phyloP scores from a whole-genome alignment of 2,329 filamentous ascomycete genomes.

The Nannizziopsis barbatae region DNA sequence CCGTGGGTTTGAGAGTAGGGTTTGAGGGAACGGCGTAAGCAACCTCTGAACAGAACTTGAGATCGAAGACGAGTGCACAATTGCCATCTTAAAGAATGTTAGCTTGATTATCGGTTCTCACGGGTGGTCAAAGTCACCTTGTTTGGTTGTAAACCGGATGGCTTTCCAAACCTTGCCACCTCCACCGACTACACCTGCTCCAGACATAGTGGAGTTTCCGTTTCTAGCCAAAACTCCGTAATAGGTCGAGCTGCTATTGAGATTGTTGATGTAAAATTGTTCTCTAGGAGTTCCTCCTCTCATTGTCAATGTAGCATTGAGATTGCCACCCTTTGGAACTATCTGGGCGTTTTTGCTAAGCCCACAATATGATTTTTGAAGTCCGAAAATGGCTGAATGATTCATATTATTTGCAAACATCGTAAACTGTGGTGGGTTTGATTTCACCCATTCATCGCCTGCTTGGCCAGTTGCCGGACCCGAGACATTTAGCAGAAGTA shows the following conservation, averaged over 20 bases:
- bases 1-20: constrained; percentile 48
- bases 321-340: constrained; percentile 48
- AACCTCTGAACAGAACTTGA: constrained; percentile 79
- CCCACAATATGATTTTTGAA: constrained; percentile 75
- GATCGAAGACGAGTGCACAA: constrained; percentile 73
- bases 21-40: constrained; percentile 88
- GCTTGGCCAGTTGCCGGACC: constrained; percentile 44
- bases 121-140: constrained; percentile 41
- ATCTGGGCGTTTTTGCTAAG: constrained; percentile 56
- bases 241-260: constrained; percentile 64
- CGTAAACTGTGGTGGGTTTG: constrained; percentile 54
- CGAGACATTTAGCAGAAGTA: constrained; percentile 67
- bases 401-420: constrained; percentile 62
- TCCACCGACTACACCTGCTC: constrained; percentile 50
- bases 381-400: constrained; percentile 50
- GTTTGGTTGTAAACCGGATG: constrained; percentile 66
- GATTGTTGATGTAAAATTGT: constrained; percentile 70
- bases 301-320: constrained; percentile 55
- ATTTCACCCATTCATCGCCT: constrained; percentile 45
- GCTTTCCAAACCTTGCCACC: constrained; percentile 64
- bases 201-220: constrained; percentile 45
- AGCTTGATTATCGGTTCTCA: background rate
- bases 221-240: constrained; percentile 57
- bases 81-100: constrained; percentile 50
- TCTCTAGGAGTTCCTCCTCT: constrained; percentile 63